Percentiles rank a stretch among this genome's conserved stretches.
Conservation (phyloP, 805 yeast genomes). For the Yarrowia sp. region DNA sequence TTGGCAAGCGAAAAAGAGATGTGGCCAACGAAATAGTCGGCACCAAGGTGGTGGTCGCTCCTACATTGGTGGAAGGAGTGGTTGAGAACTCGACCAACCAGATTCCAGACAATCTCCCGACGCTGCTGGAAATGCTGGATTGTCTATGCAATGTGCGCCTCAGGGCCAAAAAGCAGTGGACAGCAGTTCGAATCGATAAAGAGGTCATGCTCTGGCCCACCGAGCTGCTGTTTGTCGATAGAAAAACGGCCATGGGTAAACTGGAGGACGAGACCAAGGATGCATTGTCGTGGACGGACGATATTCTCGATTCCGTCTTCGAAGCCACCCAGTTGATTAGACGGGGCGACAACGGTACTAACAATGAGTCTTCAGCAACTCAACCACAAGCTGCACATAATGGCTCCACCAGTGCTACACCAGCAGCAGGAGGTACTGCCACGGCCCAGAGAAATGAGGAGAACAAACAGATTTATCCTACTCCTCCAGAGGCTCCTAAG, state of each 20-base stretch:
- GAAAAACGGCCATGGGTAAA: not conserved
- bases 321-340: conserved; percentile 10
- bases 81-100: not conserved
- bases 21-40: not conserved
- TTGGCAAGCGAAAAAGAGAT: not conserved
- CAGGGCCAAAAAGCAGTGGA: conserved; percentile 11
- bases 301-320: conserved; percentile 1
- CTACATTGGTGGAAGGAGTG: not conserved
- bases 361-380: no score
- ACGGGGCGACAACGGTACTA: not conserved
- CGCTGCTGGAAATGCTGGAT: not conserved
- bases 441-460: not conserved
- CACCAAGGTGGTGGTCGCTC: not conserved
- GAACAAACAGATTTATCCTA: conserved; percentile 34
- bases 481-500: conserved; percentile 38
- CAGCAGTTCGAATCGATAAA: not conserved
- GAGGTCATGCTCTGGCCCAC: conserved; percentile 3
- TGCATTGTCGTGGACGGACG: not conserved
- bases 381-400: not conserved
- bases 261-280: not conserved
- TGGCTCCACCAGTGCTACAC: not conserved
- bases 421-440: not conserved
- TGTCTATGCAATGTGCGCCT: not conserved
- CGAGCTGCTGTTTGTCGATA: not conserved
- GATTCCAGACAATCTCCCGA: not conserved